Conservation (phyloP, 768 basidiomycete species). For the Xerocomellus intermedius region DNA sequence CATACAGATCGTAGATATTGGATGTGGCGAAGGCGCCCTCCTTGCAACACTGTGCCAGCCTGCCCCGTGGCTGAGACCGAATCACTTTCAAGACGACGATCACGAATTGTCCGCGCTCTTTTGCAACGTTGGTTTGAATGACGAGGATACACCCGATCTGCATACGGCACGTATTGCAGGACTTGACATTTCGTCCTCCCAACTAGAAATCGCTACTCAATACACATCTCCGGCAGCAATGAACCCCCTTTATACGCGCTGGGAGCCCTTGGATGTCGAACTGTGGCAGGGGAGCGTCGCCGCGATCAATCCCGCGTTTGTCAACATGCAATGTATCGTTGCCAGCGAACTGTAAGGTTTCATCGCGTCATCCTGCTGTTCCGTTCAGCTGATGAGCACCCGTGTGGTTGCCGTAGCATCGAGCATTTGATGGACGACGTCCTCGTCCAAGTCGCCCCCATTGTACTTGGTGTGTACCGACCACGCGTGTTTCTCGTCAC, state of each 20-base stretch:
- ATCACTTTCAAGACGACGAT: slow-evolving; percentile 21
- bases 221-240: slow-evolving; percentile 42
- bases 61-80: slow-evolving; percentile 60
- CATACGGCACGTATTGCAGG: slow-evolving; percentile 59
- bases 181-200: slow-evolving; percentile 57
- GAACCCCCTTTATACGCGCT: slow-evolving; percentile 45
- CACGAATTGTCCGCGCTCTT: slow-evolving; percentile 22
- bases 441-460: slow-evolving; percentile 61
- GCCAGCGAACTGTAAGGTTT: slow-evolving; percentile 74
- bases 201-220: slow-evolving; percentile 55
- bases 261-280: slow-evolving; percentile 64
- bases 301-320: slow-evolving; percentile 61
- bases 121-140: slow-evolving; percentile 17
- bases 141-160: slow-evolving; percentile 53
- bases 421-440: slow-evolving; percentile 69
- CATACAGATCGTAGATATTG: slow-evolving; percentile 71
- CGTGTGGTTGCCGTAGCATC: slow-evolving; percentile 47
- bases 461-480: slow-evolving; percentile 75
- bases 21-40: slow-evolving; percentile 81
- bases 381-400: slow-evolving; percentile 3
- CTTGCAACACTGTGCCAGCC: slow-evolving; percentile 70
- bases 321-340: slow-evolving; percentile 68
- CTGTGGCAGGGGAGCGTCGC: slow-evolving; percentile 79
- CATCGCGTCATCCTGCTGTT: not conserved
- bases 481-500: slow-evolving; percentile 75